A percentile compares a stretch with the other conserved stretches of the same genome.
Evolutionary conservation across 2,329 filamentous ascomycete species (phyloP).

Genomic region (Drechslerella coelobrocha): DNA sequence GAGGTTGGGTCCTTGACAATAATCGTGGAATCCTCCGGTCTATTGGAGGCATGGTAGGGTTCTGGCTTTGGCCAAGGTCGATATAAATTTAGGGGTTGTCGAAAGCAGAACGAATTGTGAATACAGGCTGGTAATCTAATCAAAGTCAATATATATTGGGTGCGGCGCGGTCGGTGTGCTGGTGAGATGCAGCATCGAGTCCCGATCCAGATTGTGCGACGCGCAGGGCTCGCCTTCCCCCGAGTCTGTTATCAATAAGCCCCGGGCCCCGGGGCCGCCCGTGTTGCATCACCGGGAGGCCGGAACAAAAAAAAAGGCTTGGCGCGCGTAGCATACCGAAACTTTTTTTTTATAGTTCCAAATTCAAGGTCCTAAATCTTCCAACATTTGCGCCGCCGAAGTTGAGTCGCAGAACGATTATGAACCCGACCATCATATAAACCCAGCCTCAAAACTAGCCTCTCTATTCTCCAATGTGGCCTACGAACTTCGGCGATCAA

Average conservation of each 20-base stretch:
- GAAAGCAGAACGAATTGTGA: neutral
- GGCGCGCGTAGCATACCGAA: constrained; percentile 40
- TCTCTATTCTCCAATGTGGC: constrained; percentile 27
- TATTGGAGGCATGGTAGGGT: constrained; percentile 40
- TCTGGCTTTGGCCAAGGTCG: constrained; percentile 11
- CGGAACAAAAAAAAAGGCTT: constrained; percentile 11
- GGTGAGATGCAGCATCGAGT: neutral
- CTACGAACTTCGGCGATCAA: constrained; percentile 28
- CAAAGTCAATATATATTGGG: neutral
- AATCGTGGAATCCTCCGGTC: constrained; percentile 41
- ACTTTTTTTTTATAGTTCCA: constrained; percentile 26
- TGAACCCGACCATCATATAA: no score
- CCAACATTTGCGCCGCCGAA: no score
- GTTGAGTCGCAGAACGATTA: no score
- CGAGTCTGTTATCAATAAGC: constrained; percentile 38
- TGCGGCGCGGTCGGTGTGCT: neutral
- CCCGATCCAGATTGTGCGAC: constrained; percentile 3
- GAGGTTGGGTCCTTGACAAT: constrained; percentile 25
- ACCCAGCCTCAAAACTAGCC: no score
- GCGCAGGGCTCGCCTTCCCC: neutral
- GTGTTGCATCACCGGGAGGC: neutral
- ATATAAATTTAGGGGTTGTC: neutral
- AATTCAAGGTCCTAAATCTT: neutral
- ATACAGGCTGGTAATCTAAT: neutral
- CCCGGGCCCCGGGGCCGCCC: neutral